Percentiles rank a stretch among this genome's conserved stretches.
phyloP scores from a whole-genome alignment of 345 rosid species.

The Hirschfeldia incana region DNA sequence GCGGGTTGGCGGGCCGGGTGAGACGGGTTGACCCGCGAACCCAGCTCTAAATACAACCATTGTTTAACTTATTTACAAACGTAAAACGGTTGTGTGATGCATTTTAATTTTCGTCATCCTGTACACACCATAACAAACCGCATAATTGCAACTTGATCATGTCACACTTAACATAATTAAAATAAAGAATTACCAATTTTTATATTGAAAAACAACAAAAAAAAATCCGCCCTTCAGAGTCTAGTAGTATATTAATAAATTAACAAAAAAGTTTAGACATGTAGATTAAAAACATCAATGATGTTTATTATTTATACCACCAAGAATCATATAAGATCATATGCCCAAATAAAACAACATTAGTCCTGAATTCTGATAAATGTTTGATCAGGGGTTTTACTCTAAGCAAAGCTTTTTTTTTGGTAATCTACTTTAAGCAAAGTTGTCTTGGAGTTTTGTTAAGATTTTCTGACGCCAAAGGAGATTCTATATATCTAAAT shows the following conservation, averaged over 20 bases:
- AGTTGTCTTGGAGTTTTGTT: not conserved
- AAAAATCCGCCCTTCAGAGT: too few relatives aligned
- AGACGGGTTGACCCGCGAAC: too few relatives aligned
- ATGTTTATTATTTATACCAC: not conserved
- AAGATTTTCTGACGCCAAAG: not conserved
- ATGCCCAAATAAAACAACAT: not conserved
- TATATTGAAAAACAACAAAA: too few relatives aligned
- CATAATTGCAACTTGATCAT: too few relatives aligned
- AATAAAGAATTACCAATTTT: too few relatives aligned
- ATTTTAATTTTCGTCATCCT: too few relatives aligned
- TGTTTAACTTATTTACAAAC: too few relatives aligned
- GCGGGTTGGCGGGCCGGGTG: too few relatives aligned
- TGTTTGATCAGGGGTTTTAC: not conserved
- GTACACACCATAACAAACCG: too few relatives aligned
- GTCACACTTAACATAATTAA: too few relatives aligned
- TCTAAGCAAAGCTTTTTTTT: not conserved
- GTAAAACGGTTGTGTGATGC: too few relatives aligned
- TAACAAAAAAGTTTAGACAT: not conserved
- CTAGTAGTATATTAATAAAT: not conserved
- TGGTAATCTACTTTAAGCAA: not conserved
- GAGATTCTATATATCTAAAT: not conserved
- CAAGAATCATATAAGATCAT: not conserved
- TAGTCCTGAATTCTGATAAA: not conserved
- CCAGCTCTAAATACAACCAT: too few relatives aligned
- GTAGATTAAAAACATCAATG: not conserved